A percentile compares a stretch with the other conserved stretches of the same genome.
These are phyloP conservation scores for Cryptococcus sp. DNA, from an alignment of 1,284 basidiomycete species.

Conservation along the genomic window DNA sequence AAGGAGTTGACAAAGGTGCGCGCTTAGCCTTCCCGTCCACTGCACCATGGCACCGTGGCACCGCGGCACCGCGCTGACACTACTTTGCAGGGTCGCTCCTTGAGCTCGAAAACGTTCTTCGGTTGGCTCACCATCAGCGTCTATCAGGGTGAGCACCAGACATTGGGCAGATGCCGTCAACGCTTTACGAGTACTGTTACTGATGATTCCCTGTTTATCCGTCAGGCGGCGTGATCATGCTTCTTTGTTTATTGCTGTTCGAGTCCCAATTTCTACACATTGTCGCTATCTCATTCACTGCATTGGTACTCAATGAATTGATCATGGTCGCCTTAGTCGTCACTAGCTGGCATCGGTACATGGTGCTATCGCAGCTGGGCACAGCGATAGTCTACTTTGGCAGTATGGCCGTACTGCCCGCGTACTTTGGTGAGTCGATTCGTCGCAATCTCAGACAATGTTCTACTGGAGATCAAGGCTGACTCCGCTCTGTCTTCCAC, in stretches of 20 bases:
- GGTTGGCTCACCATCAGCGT: conserved; percentile 96
- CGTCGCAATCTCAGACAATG: background rate
- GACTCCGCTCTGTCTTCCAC: too few species aligned
- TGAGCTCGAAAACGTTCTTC: conserved; percentile 98
- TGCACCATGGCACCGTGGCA: too few species aligned
- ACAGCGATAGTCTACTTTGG: conserved; percentile 87
- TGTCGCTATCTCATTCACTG: conserved; percentile 96
- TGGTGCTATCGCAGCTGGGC: conserved; percentile 88
- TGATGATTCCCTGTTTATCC: background rate
- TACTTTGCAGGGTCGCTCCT: conserved; percentile 70
- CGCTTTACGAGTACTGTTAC: background rate
- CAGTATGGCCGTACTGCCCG: conserved; percentile 90
- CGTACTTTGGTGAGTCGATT: conserved; percentile 82
- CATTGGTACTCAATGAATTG: conserved; percentile 92
- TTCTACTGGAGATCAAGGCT: background rate
- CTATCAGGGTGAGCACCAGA: conserved; percentile 75
- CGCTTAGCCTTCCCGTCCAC: conserved; percentile 18
- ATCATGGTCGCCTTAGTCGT: conserved; percentile 99
- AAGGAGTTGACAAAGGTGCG: conserved; percentile 91
- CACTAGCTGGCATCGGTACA: conserved; percentile 97
- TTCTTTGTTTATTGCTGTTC: conserved; percentile 91
- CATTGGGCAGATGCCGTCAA: background rate
- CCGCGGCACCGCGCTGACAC: conserved; percentile 3
- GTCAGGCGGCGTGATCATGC: conserved; percentile 94
- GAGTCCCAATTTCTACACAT: conserved; percentile 98